Percentiles rank a stretch among this genome's conserved stretches.
Conservation (phyloP, 2,329 filamentous ascomycete species). For the Drechslerella coelobrocha region DNA sequence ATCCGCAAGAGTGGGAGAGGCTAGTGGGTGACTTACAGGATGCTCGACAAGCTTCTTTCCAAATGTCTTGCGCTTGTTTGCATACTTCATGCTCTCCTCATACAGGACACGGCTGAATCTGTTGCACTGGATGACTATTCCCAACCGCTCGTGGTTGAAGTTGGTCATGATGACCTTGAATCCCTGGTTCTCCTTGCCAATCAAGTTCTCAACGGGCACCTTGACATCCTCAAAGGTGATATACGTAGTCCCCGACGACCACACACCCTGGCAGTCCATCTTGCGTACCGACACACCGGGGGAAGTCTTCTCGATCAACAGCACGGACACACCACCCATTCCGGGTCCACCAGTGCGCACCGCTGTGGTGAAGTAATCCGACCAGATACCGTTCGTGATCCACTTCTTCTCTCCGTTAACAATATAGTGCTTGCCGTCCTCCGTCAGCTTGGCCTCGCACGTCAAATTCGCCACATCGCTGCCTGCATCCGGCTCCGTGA, state of each 20-base stretch:
- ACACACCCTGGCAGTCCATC: conserved; percentile 99
- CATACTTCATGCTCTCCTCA: conserved; percentile 95
- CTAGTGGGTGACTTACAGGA: conserved; percentile 60
- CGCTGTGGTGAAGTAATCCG: conserved; percentile 96
- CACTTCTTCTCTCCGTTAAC: conserved; percentile 99
- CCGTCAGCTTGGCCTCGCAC: conserved; percentile 91
- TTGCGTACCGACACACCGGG: conserved; percentile 89
- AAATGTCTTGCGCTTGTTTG: conserved; percentile 95
- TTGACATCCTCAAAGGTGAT: conserved; percentile 99
- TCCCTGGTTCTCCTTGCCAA: conserved; percentile 97
- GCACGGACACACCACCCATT: conserved; percentile 89
- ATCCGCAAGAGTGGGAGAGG: not conserved
- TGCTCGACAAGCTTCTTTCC: conserved; percentile 96
- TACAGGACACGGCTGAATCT: conserved; percentile 97
- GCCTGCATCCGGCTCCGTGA: conserved; percentile 95
- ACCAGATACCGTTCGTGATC: conserved; percentile 98
- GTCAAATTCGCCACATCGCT: conserved; percentile 93
- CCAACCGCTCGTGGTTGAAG: conserved; percentile 99
- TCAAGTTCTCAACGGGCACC: conserved; percentile 97
- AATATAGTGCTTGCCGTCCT: conserved; percentile 98
- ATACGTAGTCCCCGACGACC: conserved; percentile 93
- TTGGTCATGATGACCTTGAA: conserved; percentile 99
- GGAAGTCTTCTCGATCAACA: conserved; percentile 84
- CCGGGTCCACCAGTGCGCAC: conserved; percentile 86
- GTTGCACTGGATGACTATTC: conserved; percentile 96